phyloP scores from a whole-genome alignment of 2,329 filamentous ascomycete species.

The Albifimbria verrucaria region DNA sequence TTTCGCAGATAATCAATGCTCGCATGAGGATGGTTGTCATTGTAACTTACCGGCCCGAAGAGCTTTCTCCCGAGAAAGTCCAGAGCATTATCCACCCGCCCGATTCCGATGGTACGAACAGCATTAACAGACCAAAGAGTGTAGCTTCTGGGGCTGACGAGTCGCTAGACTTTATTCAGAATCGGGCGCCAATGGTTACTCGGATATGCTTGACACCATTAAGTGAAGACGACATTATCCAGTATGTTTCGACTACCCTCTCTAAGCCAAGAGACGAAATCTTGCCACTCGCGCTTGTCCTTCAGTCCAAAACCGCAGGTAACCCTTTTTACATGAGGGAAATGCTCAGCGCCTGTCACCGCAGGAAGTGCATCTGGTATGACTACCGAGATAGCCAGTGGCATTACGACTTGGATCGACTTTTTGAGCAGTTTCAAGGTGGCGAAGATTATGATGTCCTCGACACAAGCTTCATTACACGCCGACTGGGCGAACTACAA shows the following conservation, averaged over 20 bases:
- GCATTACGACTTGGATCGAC: slow-evolving; percentile 79
- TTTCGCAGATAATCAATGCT: slow-evolving; percentile 74
- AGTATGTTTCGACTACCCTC: slow-evolving; percentile 80
- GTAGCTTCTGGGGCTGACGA: slow-evolving; percentile 14
- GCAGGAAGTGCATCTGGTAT: slow-evolving; percentile 86
- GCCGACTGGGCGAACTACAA: slow-evolving; percentile 73
- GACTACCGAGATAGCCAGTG: slow-evolving; percentile 80
- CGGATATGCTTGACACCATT: slow-evolving; percentile 71
- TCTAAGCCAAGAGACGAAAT: slow-evolving; percentile 71
- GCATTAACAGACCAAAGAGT: neutral
- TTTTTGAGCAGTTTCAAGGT: slow-evolving; percentile 81
- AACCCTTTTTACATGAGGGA: slow-evolving; percentile 91
- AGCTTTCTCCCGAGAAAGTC: slow-evolving; percentile 54
- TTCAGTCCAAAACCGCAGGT: slow-evolving; percentile 84
- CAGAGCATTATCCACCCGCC: slow-evolving; percentile 51
- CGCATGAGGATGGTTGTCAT: slow-evolving; percentile 81
- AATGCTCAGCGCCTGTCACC: slow-evolving; percentile 83
- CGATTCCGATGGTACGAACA: slow-evolving; percentile 46
- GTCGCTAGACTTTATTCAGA: slow-evolving; percentile 36
- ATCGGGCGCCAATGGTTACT: slow-evolving; percentile 57
- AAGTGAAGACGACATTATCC: slow-evolving; percentile 72
- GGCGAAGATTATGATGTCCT: slow-evolving; percentile 76
- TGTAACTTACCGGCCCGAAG: slow-evolving; percentile 70
- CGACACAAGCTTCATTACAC: slow-evolving; percentile 78
- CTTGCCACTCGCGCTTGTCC: slow-evolving; percentile 73